Base-by-base conservation (phyloP, 257 asterid genomes). In the Ajuga chamaepitys region DNA sequence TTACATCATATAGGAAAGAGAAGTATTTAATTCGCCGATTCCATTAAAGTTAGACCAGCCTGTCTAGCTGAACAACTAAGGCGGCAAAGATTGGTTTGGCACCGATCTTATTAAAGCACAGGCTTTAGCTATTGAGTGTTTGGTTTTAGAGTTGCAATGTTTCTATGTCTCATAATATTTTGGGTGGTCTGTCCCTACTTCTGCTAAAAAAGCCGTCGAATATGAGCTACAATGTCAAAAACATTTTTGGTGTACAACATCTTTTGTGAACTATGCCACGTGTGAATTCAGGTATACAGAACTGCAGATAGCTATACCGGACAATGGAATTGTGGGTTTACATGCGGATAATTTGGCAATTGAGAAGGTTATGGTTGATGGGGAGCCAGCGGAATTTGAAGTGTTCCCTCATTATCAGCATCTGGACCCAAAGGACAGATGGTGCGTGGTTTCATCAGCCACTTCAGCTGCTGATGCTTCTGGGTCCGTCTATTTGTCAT, bases 391-490 rank as follows among this genome's bases (percentile, higher is more conserved):
- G 28, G 80, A 75, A 47, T 94, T 88, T 75, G 95, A 90, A 82
- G 95, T 86, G 40, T 94, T 87, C 71, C 99, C 99, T 16, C 99
- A 94, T 78, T 88, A 86, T 82, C 81, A 79, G 76, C 80, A 82
- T 71, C 84, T 88, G 74, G 96, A 88, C 75, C 86, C 79, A 25
- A 85, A 81, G 76, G 96, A 94, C 73, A 87, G 99, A 78, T 94
- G 99, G 99, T 90, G 91, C 74, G 89, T 88, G 63, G 99, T 94
- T 16, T 94, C 99, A 42, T 86, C 99, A 40, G 78, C 87, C 60
- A 81, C 83, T 46, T 94, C 97, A 64, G 99, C 99, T 51, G 97
- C 99, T 78, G 97, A 94, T 80, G 99, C 97, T 5, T 93, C 97
- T 5, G 99, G 99, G 24, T 90, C 92, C 9, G 95, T 86, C 65